These are phyloP conservation scores for Trichoderma afroharzianum DNA, from an alignment of 2,329 filamentous ascomycete species.

Conservation along the genomic window DNA sequence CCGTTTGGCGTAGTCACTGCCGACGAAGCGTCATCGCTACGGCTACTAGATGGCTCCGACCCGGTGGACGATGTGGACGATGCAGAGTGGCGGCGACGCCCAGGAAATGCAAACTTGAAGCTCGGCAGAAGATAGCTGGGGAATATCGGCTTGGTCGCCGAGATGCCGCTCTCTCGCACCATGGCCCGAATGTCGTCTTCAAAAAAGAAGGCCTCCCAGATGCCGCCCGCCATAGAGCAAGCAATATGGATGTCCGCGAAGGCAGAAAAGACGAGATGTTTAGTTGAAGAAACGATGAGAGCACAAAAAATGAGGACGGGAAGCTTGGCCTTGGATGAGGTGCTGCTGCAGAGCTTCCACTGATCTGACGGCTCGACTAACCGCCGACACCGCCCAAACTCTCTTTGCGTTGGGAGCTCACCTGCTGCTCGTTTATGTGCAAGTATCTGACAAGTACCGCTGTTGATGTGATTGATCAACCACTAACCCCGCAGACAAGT, in stretches of 20 bases:
- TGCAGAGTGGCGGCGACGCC: slow-evolving; percentile 39
- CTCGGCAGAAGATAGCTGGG: slow-evolving; percentile 51
- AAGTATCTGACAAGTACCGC: not conserved
- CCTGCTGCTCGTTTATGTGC: not conserved
- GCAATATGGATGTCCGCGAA: not conserved
- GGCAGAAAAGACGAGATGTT: not conserved
- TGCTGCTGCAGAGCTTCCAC: not conserved
- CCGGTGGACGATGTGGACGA: slow-evolving; percentile 24
- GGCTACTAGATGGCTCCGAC: not conserved
- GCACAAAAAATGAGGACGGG: not conserved
- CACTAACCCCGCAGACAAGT: slow-evolving; percentile 4
- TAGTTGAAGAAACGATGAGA: not conserved
- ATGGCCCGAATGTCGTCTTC: slow-evolving; percentile 21
- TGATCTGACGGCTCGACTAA: not conserved
- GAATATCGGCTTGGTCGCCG: slow-evolving; percentile 44
- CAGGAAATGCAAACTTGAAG: slow-evolving; percentile 44
- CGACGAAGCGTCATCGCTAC: slow-evolving; percentile 27
- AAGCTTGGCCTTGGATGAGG: not conserved
- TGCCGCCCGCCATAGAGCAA: not conserved
- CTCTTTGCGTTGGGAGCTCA: not conserved
- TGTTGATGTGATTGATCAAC: not conserved
- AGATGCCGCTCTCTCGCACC: slow-evolving; percentile 38
- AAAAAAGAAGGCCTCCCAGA: slow-evolving; percentile 6
- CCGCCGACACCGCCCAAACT: slow-evolving; percentile 14
- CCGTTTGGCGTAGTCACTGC: slow-evolving; percentile 28